phyloP scores from a whole-genome alignment of 441 rosid genomes.

The Syzygium syzygioides region DNA sequence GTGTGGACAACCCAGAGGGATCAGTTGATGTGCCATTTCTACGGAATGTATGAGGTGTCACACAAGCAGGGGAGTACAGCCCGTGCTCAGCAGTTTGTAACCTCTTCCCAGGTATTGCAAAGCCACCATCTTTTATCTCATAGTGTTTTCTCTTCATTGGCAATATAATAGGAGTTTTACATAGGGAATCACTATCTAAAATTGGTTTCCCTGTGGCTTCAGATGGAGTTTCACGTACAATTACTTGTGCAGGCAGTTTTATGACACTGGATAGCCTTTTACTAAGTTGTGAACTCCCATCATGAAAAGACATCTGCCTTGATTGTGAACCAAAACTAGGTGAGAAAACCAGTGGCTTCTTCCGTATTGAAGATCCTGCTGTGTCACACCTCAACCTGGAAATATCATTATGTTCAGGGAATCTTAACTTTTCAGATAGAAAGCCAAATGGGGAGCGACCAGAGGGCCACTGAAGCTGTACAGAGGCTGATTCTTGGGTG shows the following conservation, averaged over 20 bases:
- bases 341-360: constrained; percentile 72
- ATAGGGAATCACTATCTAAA: constrained; percentile 48
- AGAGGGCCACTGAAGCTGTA: constrained; percentile 85
- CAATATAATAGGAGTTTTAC: constrained; percentile 62
- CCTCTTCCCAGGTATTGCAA: constrained; percentile 55
- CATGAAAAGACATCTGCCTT: constrained; percentile 42
- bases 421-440: constrained; percentile 47
- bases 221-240: constrained; percentile 28
- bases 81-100: constrained; percentile 66
- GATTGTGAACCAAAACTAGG: constrained; percentile 56
- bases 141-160: constrained; percentile 77
- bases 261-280: constrained; percentile 31
- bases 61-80: constrained; percentile 54
- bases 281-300: constrained; percentile 36
- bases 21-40: constrained; percentile 39
- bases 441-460: constrained; percentile 74
- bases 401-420: constrained; percentile 38
- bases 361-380: constrained; percentile 47
- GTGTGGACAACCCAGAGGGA: constrained; percentile 49
- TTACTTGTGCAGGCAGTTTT: constrained; percentile 32
- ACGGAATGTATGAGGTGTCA: constrained; percentile 46
- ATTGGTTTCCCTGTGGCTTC: constrained; percentile 35
- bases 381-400: constrained; percentile 37
- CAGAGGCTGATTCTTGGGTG: constrained; percentile 49
- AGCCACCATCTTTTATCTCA: constrained; percentile 62